These are phyloP conservation scores for Hortaea werneckii DNA, from an alignment of 2,329 filamentous ascomycete species.

Conservation along the genomic window DNA sequence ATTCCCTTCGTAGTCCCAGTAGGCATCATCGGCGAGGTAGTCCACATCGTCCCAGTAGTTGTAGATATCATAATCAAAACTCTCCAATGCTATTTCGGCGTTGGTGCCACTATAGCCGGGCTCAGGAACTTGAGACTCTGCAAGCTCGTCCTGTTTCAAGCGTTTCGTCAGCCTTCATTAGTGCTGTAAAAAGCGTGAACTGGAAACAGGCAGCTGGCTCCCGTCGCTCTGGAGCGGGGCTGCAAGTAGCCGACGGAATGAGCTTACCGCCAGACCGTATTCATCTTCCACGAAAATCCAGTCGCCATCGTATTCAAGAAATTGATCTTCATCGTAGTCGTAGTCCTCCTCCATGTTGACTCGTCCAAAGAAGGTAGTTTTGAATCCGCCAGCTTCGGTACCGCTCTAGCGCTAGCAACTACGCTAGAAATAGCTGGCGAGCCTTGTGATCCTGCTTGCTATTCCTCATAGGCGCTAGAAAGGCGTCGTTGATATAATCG, in stretches of 20 bases:
- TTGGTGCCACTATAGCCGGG: constrained; percentile 28
- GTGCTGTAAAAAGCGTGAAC: neutral
- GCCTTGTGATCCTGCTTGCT: too few relatives aligned
- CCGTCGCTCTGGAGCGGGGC: constrained; percentile 2
- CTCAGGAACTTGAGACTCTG: constrained; percentile 37
- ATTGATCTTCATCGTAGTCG: constrained; percentile 30
- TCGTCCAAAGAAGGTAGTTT: neutral
- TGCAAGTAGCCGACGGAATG: constrained; percentile 6
- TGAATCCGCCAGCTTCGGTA: too few relatives aligned
- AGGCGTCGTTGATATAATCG: too few relatives aligned
- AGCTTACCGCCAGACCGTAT: constrained; percentile 27
- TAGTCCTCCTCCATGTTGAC: constrained; percentile 20
- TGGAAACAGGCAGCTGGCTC: neutral
- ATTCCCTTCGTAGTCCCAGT: constrained; percentile 27
- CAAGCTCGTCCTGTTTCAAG: constrained; percentile 35
- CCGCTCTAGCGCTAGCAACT: too few relatives aligned
- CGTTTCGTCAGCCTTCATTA: constrained; percentile 1
- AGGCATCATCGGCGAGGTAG: constrained; percentile 35
- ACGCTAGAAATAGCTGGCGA: too few relatives aligned
- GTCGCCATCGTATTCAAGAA: constrained; percentile 29
- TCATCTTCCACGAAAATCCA: constrained; percentile 40
- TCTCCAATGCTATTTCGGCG: constrained; percentile 19
- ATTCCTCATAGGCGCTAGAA: too few relatives aligned
- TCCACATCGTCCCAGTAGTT: constrained; percentile 41
- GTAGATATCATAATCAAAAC: constrained; percentile 37